Evolutionary conservation across 169 alveolate species (phyloP).

Genomic region (Eimeria falciformis): DNA sequence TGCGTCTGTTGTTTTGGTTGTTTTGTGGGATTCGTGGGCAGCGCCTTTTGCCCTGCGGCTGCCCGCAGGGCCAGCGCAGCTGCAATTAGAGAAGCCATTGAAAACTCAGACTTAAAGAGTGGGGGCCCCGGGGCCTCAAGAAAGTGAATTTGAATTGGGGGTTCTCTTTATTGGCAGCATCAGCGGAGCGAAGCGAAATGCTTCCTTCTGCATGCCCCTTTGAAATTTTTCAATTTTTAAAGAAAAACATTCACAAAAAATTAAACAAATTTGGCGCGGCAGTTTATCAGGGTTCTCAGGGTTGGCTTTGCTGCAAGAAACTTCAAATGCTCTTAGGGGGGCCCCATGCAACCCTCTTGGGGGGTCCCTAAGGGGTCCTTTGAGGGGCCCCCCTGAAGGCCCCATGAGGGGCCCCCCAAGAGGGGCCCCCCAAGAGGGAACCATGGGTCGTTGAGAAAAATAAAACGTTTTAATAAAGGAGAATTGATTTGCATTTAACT

Average conservation of each 20-base stretch:
- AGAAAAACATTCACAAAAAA: background rate
- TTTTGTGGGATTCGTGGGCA: background rate
- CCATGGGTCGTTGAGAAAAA: no score
- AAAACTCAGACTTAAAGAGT: background rate
- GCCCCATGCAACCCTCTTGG: no score
- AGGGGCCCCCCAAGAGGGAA: no score
- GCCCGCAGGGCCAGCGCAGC: conserved; percentile 57
- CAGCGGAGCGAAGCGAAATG: background rate
- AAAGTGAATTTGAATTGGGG: background rate
- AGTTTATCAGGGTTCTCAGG: no score
- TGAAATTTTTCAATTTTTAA: background rate
- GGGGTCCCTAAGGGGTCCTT: no score
- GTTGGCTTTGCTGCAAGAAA: no score
- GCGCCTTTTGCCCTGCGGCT: background rate
- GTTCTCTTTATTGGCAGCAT: background rate
- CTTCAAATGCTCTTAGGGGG: no score
- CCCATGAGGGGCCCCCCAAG: no score
- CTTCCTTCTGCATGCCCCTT: background rate
- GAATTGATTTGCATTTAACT: no score
- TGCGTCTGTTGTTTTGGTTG: background rate
- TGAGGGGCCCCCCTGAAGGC: no score
- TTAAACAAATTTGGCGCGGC: background rate
- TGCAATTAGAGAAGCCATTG: conserved; percentile 22
- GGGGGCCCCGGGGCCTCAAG: background rate
- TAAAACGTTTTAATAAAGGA: no score